Evolutionary conservation across 2,329 filamentous ascomycete species (phyloP), one percentile per base, ranked within the genome.

Genomic region (Coleophoma eucalyptorum): DNA sequence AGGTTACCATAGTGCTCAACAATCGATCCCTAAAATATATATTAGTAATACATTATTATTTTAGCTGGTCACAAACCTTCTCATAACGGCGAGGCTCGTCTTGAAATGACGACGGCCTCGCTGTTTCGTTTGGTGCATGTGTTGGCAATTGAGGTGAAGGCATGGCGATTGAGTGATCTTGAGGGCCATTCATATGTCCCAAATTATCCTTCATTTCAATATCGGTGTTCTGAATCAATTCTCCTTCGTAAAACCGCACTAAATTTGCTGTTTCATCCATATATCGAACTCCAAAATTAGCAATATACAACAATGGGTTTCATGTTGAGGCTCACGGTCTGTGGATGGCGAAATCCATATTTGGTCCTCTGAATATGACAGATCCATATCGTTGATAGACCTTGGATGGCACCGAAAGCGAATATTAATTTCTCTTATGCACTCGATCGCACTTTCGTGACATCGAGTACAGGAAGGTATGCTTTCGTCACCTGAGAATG

Each of bases 391-490:
- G 16, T n/a, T 16, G 4, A n/a, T 31, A n/a, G 26, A 33, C 10
- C n/a, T 26, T 5, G 10, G 15, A n/a, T 26, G 7, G 8, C 15
- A 13, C 15, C 26, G 20, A 26, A 44, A 44, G 10, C 42, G 18
- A 31, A 44, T 20, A 32, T 44, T 44, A 20, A 44, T 44, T 12
- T 15, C 19, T 33, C 42, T 21, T 11, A 44, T n/a, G 26, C 42
- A 44, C 16, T 44, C 42, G 3, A 31, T n/a, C 13, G 21, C 26
- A 18, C 20, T 26, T 16, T 44, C 19, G 2, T 31, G 19, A 44
- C 42, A 44, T 16, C 21, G 42, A n/a, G 42, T n/a, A 18, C 42
- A 44, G n/a, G 41, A 43, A 31, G 42, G 42, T n/a, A 44, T n/a
- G 15, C n/a, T 44, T 32, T 12, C 31, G 16, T 44, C 42, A 16